A percentile compares a stretch with the other conserved stretches of the same genome.
phyloP scores from a whole-genome alignment of 2,329 filamentous ascomycete genomes.

The Orbilia javanica region DNA sequence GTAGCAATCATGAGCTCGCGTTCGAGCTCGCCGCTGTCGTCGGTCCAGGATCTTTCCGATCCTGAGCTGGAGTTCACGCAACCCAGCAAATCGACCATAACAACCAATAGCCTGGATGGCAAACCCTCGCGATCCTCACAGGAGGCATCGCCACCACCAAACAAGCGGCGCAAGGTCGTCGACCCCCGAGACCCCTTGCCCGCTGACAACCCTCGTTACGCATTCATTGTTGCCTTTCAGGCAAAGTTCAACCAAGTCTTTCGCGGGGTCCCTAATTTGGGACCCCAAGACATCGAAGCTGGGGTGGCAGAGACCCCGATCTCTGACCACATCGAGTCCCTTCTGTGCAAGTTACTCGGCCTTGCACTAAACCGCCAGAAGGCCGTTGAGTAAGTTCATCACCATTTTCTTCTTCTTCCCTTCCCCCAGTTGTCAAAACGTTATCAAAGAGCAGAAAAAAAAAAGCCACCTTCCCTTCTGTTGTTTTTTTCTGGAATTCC shows the following conservation, averaged over 20 bases:
- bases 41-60: slow-evolving; percentile 52
- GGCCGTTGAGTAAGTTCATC: slow-evolving; percentile 88
- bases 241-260: slow-evolving; percentile 92
- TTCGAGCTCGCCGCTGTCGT: slow-evolving; percentile 57
- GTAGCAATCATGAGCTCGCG: slow-evolving; percentile 48
- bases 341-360: slow-evolving; percentile 88
- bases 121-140: slow-evolving; percentile 39
- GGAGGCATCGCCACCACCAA: slow-evolving; percentile 42
- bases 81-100: slow-evolving; percentile 37
- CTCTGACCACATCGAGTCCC: slow-evolving; percentile 85
- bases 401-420: neutral
- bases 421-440: neutral
- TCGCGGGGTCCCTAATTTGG: slow-evolving; percentile 87
- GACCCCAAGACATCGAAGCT: slow-evolving; percentile 92
- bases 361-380: slow-evolving; percentile 97
- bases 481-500: slow-evolving; percentile 27
- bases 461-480: slow-evolving; percentile 30
- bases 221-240: slow-evolving; percentile 98
- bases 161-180: slow-evolving; percentile 54
- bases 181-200: slow-evolving; percentile 52
- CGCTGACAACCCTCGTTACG: slow-evolving; percentile 47
- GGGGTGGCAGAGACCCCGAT: slow-evolving; percentile 83
- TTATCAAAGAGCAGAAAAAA: neutral
- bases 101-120: slow-evolving; percentile 30
- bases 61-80: slow-evolving; percentile 48